phyloP scores from a whole-genome alignment of 1,139 yeast species.

The Candida mesenterica region DNA sequence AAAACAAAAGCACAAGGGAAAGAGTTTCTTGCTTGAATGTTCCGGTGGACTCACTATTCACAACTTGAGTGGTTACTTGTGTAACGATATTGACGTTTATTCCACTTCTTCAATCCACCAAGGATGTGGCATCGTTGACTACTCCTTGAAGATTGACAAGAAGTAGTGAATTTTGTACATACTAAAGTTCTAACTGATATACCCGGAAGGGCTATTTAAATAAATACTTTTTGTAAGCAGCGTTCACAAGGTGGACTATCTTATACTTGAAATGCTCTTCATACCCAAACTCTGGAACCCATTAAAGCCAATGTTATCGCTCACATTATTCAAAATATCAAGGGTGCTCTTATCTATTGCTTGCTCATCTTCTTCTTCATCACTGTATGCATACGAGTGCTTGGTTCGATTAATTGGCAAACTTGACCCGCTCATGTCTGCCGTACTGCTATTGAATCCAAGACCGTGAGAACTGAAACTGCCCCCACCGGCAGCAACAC shows the following conservation, averaged over 20 bases:
- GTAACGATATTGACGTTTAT: slow-evolving; percentile 83
- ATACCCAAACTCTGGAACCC: slow-evolving; percentile 44
- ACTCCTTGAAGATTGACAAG: slow-evolving; percentile 69
- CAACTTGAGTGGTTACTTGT: slow-evolving; percentile 64
- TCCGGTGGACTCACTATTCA: slow-evolving; percentile 83
- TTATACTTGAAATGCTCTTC: slow-evolving; percentile 39
- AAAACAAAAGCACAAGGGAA: slow-evolving; percentile 52
- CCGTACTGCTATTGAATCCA: slow-evolving; percentile 4
- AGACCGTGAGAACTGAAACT: slow-evolving; percentile 2
- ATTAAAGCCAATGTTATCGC: slow-evolving; percentile 43
- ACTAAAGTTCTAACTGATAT: slow-evolving; percentile 6
- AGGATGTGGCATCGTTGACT: slow-evolving; percentile 79
- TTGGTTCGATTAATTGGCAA: slow-evolving; percentile 4
- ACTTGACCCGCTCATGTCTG: not conserved
- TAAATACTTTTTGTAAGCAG: too few species aligned
- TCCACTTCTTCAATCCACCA: slow-evolving; percentile 94
- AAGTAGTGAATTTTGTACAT: slow-evolving; percentile 3
- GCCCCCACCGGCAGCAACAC: slow-evolving; percentile 1
- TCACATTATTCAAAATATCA: slow-evolving; percentile 34
- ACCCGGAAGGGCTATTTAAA: too few species aligned
- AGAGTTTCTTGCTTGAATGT: slow-evolving; percentile 73
- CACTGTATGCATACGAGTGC: slow-evolving; percentile 7
- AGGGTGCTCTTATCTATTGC: slow-evolving; percentile 21
- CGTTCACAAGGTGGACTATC: too few species aligned
- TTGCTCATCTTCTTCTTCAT: slow-evolving; percentile 9